Conservation (phyloP, 495 filamentous ascomycete genomes). For the Penicillium cataractarum region DNA sequence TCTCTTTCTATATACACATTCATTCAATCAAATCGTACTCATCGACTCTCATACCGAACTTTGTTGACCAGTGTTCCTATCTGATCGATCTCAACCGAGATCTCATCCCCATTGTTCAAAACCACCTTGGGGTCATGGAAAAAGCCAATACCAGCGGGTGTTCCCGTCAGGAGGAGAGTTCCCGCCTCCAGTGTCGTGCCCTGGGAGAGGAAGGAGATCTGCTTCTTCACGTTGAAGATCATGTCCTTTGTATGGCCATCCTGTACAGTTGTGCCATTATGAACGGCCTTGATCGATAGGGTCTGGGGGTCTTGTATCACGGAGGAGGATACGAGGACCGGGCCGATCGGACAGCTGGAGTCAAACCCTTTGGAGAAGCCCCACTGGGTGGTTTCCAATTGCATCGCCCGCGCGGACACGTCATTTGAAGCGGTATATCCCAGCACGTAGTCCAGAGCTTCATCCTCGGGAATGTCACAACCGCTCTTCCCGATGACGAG, state of each 20-base stretch:
- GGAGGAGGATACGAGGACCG: slow-evolving; percentile 41
- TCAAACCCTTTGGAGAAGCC: slow-evolving; percentile 49
- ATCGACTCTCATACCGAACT: slow-evolving; percentile 31
- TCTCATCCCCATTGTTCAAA: slow-evolving; percentile 56
- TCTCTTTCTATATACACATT: too few relatives aligned
- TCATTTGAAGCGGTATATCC: slow-evolving; percentile 49
- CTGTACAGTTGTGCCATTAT: slow-evolving; percentile 16
- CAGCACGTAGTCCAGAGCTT: slow-evolving; percentile 47
- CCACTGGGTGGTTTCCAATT: slow-evolving; percentile 43
- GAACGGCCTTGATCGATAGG: slow-evolving; percentile 16
- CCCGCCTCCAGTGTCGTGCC: slow-evolving; percentile 45
- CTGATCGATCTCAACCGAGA: slow-evolving; percentile 51
- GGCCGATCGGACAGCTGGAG: slow-evolving; percentile 40
- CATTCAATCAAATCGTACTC: too few relatives aligned
- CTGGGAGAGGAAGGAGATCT: slow-evolving; percentile 40
- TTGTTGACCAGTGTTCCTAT: slow-evolving; percentile 37
- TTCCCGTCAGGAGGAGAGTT: slow-evolving; percentile 49
- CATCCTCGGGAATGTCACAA: slow-evolving; percentile 41
- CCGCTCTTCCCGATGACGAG: slow-evolving; percentile 45
- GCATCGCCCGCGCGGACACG: slow-evolving; percentile 41
- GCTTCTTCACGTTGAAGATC: slow-evolving; percentile 37
- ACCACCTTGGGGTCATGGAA: slow-evolving; percentile 49
- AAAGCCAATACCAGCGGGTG: slow-evolving; percentile 44
- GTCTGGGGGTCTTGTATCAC: slow-evolving; percentile 33
- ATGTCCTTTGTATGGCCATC: slow-evolving; percentile 31